Conservation (phyloP, 495 filamentous ascomycete species). For the Opeltia flavorubescens region DNA sequence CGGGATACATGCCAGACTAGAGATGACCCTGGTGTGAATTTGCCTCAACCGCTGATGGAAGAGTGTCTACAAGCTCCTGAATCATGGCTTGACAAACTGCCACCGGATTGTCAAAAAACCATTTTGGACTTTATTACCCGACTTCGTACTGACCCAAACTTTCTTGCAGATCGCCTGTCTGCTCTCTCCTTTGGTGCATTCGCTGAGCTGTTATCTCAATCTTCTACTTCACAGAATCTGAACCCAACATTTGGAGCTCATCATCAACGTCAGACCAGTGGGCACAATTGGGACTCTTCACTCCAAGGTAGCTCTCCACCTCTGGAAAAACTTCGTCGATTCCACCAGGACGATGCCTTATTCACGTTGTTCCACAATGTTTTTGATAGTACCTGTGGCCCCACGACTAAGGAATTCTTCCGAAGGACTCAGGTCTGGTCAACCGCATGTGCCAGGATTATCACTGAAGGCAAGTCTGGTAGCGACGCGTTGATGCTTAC, state of each 20-base stretch:
- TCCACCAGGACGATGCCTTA: slow-evolving; percentile 77
- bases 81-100: slow-evolving; percentile 52
- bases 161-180: slow-evolving; percentile 65
- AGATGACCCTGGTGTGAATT: slow-evolving; percentile 21
- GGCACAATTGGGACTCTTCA: slow-evolving; percentile 20
- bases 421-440: slow-evolving; percentile 75
- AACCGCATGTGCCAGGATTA: slow-evolving; percentile 63
- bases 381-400: slow-evolving; percentile 71
- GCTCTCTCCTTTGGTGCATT: slow-evolving; percentile 61
- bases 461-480: slow-evolving; percentile 40
- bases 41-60: slow-evolving; percentile 22
- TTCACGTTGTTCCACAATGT: slow-evolving; percentile 77
- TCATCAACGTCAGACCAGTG: slow-evolving; percentile 42
- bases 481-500: slow-evolving; percentile 51
- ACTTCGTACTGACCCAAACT: slow-evolving; percentile 74
- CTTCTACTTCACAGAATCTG: slow-evolving; percentile 60
- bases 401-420: slow-evolving; percentile 61
- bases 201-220: slow-evolving; percentile 54
- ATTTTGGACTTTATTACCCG: slow-evolving; percentile 67
- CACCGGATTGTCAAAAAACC: slow-evolving; percentile 55
- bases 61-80: slow-evolving; percentile 35
- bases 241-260: slow-evolving; percentile 71
- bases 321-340: slow-evolving; percentile 52
- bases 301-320: slow-evolving; percentile 19
- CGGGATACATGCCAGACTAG: slow-evolving; percentile 62